Percentiles rank a stretch among this genome's conserved stretches.
These are phyloP conservation scores for Zasmidium angulare DNA, from an alignment of 2,329 filamentous ascomycete genomes.

Conservation along the genomic window DNA sequence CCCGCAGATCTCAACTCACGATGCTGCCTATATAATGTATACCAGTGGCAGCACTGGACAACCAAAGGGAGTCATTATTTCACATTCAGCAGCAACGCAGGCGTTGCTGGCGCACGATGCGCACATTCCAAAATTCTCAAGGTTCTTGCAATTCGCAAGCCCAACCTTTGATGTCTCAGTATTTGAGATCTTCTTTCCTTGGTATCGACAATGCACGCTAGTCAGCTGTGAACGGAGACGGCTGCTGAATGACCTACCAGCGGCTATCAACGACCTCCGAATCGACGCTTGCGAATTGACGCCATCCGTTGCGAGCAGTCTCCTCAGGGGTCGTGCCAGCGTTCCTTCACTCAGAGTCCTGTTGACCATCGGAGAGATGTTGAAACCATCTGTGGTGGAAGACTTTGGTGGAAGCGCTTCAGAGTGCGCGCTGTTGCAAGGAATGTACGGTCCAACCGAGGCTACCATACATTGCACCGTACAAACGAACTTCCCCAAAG, in stretches of 20 bases:
- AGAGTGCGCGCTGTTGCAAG: slow-evolving; percentile 70
- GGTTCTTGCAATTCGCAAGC: slow-evolving; percentile 88
- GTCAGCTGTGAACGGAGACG: slow-evolving; percentile 67
- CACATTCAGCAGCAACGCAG: slow-evolving; percentile 77
- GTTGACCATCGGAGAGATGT: slow-evolving; percentile 90
- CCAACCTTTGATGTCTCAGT: slow-evolving; percentile 94
- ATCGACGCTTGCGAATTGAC: slow-evolving; percentile 88
- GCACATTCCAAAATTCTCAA: slow-evolving; percentile 71
- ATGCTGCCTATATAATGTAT: slow-evolving; percentile 85
- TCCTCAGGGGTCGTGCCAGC: slow-evolving; percentile 66
- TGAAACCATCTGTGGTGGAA: slow-evolving; percentile 71
- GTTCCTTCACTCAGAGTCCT: slow-evolving; percentile 70
- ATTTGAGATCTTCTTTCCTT: slow-evolving; percentile 91
- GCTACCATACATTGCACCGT: slow-evolving; percentile 88
- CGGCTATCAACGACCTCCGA: slow-evolving; percentile 61
- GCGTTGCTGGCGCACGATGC: slow-evolving; percentile 77
- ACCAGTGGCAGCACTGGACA: slow-evolving; percentile 87
- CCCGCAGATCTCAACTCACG: slow-evolving; percentile 11
- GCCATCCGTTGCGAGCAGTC: slow-evolving; percentile 77
- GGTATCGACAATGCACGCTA: slow-evolving; percentile 71
- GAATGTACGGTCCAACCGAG: slow-evolving; percentile 94
- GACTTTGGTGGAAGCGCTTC: slow-evolving; percentile 69
- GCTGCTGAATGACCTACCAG: slow-evolving; percentile 74
- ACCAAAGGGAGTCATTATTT: slow-evolving; percentile 83
- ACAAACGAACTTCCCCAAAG: slow-evolving; percentile 60